phyloP scores from a whole-genome alignment of 495 filamentous ascomycete species.

The Niebla homalea region DNA sequence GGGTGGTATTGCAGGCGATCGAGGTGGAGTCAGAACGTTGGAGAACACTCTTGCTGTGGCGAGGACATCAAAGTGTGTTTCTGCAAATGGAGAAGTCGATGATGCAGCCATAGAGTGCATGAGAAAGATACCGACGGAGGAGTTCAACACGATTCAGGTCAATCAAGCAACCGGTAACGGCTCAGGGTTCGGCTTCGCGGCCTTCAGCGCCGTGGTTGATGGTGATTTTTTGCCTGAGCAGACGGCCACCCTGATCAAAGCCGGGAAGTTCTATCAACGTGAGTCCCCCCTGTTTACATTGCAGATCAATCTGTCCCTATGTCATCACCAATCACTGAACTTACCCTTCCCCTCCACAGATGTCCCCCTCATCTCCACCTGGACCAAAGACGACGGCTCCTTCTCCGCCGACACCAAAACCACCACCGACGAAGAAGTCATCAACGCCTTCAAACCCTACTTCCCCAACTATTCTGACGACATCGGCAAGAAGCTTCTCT shows the following conservation, averaged over 20 bases:
- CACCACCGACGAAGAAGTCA: background rate
- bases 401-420: background rate
- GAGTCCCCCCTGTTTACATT: background rate
- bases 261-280: background rate
- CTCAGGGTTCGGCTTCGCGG: background rate
- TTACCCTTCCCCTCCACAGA: background rate
- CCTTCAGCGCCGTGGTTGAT: background rate
- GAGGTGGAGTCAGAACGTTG: background rate
- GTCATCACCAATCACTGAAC: background rate
- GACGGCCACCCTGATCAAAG: background rate
- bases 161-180: background rate
- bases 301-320: background rate
- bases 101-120: background rate
- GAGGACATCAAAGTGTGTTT: background rate
- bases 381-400: background rate
- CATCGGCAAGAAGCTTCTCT: background rate
- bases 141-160: background rate
- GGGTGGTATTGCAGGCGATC: background rate
- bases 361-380: background rate
- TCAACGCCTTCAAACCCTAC: background rate
- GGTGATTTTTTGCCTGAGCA: background rate
- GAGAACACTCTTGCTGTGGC: background rate
- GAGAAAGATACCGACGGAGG: background rate
- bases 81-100: background rate
- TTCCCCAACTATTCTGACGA: background rate